Evolutionary conservation across 805 yeast genomes (phyloP).

Genomic region (Spathaspora boniae): DNA sequence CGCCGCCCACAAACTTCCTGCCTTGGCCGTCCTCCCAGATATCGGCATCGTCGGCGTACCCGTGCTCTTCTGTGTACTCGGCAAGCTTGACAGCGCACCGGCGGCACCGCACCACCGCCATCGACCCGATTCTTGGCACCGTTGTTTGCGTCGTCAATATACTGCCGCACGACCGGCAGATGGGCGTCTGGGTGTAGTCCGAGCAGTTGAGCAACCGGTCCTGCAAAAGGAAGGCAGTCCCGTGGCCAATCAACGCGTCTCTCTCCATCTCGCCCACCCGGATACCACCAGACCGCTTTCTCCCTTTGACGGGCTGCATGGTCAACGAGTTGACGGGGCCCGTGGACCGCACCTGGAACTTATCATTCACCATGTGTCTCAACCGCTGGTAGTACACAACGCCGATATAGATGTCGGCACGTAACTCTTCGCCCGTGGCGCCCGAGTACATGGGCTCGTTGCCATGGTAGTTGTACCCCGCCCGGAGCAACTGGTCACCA

Average conservation of each 20-base stretch:
- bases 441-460: conserved; percentile 99
- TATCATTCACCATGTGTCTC: conserved; percentile 99
- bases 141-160: conserved; percentile 84
- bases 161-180: conserved; percentile 93
- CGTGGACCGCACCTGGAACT: conserved; percentile 98
- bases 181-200: conserved; percentile 86
- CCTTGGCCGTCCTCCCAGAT: conserved; percentile 99
- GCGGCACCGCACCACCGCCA: conserved; percentile 80
- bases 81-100: conserved; percentile 79
- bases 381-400: conserved; percentile 96
- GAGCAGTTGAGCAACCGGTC: conserved; percentile 94
- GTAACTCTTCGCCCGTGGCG: conserved; percentile 94
- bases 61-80: conserved; percentile 44
- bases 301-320: conserved; percentile 99
- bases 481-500: conserved; percentile 81
- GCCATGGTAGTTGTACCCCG: conserved; percentile 97
- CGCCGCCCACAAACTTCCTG: conserved; percentile 85
- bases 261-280: conserved; percentile 99
- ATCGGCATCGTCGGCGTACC: conserved; percentile 60
- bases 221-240: conserved; percentile 91
- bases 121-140: conserved; percentile 85
- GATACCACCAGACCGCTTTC: conserved; percentile 98
- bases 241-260: conserved; percentile 98
- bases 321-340: conserved; percentile 97
- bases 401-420: conserved; percentile 95